A percentile compares a stretch with the other conserved stretches of the same genome.
Conservation (phyloP, 1,139 yeast species). For the Yamadazyma taylorii region DNA sequence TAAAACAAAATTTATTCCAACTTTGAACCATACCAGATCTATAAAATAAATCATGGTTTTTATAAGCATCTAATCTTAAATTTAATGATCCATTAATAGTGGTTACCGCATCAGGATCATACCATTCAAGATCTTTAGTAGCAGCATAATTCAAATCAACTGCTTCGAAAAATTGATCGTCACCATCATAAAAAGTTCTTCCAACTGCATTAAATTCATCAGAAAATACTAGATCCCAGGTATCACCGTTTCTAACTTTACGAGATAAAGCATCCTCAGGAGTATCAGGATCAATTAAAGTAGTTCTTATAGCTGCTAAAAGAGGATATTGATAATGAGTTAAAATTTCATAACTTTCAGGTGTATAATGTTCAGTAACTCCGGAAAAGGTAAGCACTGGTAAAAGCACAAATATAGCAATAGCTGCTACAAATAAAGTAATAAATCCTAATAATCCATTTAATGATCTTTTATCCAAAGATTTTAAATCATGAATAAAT, state of each 20-base stretch:
- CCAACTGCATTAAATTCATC: constrained; percentile 86
- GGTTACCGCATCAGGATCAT: constrained; percentile 76
- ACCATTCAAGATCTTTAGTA: constrained; percentile 85
- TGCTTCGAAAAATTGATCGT: constrained; percentile 82
- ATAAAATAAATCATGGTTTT: constrained; percentile 70
- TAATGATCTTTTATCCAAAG: constrained; percentile 58
- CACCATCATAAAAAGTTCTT: constrained; percentile 78
- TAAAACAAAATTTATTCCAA: constrained; percentile 82
- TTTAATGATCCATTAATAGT: constrained; percentile 67
- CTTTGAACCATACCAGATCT: constrained; percentile 83
- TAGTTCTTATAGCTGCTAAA: constrained; percentile 60
- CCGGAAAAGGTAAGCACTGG: constrained; percentile 81
- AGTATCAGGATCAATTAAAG: constrained; percentile 76
- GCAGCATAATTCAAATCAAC: constrained; percentile 78
- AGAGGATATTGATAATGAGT: constrained; percentile 60
- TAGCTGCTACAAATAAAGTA: constrained; percentile 54
- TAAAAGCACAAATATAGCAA: constrained; percentile 64
- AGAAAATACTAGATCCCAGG: constrained; percentile 71
- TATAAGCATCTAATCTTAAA: constrained; percentile 70
- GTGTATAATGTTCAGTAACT: constrained; percentile 34
- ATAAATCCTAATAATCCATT: constrained; percentile 62
- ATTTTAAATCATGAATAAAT: constrained; percentile 56
- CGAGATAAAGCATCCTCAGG: constrained; percentile 54
- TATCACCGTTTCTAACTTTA: constrained; percentile 52
- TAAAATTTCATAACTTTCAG: constrained; percentile 44